Base-by-base conservation (phyloP, 2,329 filamentous ascomycete species). In the Talaromyces sp. region DNA sequence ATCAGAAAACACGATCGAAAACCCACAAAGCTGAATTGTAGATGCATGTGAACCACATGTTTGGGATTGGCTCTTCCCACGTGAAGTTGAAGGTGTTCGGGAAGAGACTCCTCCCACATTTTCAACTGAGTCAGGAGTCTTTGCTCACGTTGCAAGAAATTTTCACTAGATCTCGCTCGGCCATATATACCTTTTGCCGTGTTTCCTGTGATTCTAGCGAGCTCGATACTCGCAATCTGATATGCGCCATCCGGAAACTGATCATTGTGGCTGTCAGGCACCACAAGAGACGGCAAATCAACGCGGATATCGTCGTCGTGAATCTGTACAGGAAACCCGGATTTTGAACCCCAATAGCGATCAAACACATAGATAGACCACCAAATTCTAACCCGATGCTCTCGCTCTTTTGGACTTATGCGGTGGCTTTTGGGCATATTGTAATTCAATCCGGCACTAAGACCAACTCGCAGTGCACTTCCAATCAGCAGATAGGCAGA, bases 261-360 rank as follows among this genome's bases (percentile, higher is more conserved):
- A 62, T 75, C 72, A 21, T 71, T 69, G 25, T 77, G 73, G 37
- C 70, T 64, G 57, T 68, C 69, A 16, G 65, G 65, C 1, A 75
- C 67, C 5, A 74, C 68, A 46, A 40, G 33, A 16, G 73, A 75
- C 3, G 76, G 76, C 66, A 77, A 70, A 59, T 77, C 73, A 31
- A 75, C 68, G 39, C 77, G 75, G 46, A 78, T 82, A 18, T 82
- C 81, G 39, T 80, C 75, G 58, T 83, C 81, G 12, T 76, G 75
- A 5, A 83, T 78, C 42, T 80, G 79, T 6, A 80, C 75, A 0
- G 82, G 80, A 25, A 82, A 76, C 0, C 81, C 80, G 58, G 83
- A 74, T 54, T 81, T 80, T 0, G 80, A 79, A 2, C 79, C 79
- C 75, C 77, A 81, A 72, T 83, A 78, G 2, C 81, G 75, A 61